Conservation (phyloP, 164 flowering plant genomes). For the Houttuynia cordata region DNA sequence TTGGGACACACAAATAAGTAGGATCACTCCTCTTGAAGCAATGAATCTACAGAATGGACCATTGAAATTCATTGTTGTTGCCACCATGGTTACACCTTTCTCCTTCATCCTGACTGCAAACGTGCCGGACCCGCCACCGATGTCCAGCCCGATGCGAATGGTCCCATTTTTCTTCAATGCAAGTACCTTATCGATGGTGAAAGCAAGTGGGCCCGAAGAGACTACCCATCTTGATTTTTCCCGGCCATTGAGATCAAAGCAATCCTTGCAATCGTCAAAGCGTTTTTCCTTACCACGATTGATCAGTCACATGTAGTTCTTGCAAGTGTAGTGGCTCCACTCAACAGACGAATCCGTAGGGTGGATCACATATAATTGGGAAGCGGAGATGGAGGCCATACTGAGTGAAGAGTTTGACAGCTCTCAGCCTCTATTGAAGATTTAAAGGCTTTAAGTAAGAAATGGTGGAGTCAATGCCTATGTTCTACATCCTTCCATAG, state of each 20-base stretch:
- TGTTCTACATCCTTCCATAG: too few species aligned
- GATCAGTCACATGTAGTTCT: conserved; percentile 7
- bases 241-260: too few species aligned
- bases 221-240: too few species aligned
- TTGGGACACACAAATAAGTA: conserved; percentile 43
- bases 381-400: conserved; percentile 12
- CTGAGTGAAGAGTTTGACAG: background rate
- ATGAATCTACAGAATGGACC: conserved; percentile 46
- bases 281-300: too few species aligned
- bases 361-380: conserved; percentile 21
- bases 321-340: too few species aligned
- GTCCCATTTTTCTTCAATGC: conserved; percentile 26
- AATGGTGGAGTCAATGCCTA: background rate
- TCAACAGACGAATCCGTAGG: conserved; percentile 30
- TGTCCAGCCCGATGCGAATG: conserved; percentile 57
- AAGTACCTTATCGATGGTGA: conserved; percentile 42
- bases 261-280: too few species aligned
- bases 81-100: conserved; percentile 43
- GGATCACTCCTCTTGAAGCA: too few species aligned
- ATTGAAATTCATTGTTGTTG: conserved; percentile 53
- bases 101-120: conserved; percentile 59
- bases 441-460: background rate
- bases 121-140: conserved; percentile 56
- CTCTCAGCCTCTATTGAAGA: background rate
- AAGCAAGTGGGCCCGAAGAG: conserved; percentile 28